Base-by-base conservation (phyloP, 495 filamentous ascomycete genomes). In the Podospora fimiseda region DNA sequence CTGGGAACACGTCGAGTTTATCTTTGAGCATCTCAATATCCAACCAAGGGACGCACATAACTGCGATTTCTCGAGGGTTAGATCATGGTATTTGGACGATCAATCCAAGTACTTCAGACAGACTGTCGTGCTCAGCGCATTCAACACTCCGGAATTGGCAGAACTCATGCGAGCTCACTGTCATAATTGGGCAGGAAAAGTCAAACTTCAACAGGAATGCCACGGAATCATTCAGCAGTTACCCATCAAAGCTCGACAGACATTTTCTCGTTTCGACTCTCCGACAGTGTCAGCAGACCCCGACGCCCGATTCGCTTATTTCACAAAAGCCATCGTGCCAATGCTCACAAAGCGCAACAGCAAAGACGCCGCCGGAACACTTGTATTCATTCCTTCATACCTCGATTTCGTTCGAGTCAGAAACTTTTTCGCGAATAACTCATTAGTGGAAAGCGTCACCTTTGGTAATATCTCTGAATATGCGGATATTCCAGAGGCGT, bases 391-490 rank as follows among this genome's bases (percentile, higher is more conserved):
- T 46, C 88, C 93, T 0, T 88, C 85, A 7, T 96, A 94, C 70
- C 81, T 95, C 37, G 93, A 98, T 70, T 97, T 96, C 63, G 83
- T 95, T 42, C 86, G 91, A 46, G 73, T 97, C 51, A 83, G 93
- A 45, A 98, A 97, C 71, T 86, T 90, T 74, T 86, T 97, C 52
- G 80, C 89, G 41, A 86, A 80, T n/a, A 83, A 84, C 14, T 59
- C 84, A 0, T 76, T 80, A 30, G 86, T 85, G 18, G 75, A 77
- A 50, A 75, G 77, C 50, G 63, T 96, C 50, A 86, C 87, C 9
- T 95, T 95, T 65, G 92, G 88, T 46, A 79, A 80, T 13, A 84
- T 98, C 43, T 90, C 86, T 50, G 93, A 98, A 65, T 95, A 98
- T 67, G 85, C 88, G 0, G 77, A 85, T 39, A 69, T 82, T 4